phyloP scores from a whole-genome alignment of 805 yeast genomes.

The Sugiyamaella lignohabitans region DNA sequence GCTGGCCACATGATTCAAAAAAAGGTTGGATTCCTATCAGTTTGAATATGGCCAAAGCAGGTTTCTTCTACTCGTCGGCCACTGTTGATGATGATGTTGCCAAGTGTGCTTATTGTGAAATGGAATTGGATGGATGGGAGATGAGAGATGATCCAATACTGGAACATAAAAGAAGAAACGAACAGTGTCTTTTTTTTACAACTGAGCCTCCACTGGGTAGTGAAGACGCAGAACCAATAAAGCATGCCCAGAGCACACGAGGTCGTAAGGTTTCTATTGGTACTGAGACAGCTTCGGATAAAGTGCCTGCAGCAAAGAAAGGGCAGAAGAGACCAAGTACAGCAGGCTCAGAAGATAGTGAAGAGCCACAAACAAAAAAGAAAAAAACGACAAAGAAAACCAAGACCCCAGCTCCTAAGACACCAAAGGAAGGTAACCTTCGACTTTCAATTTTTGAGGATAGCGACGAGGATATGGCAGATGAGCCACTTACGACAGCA shows the following conservation, averaged over 20 bases:
- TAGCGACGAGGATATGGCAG: neutral
- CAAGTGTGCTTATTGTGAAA: constrained; percentile 58
- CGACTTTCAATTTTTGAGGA: neutral
- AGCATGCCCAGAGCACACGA: neutral
- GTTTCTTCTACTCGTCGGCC: constrained; percentile 55
- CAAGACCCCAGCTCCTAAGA: too few species aligned
- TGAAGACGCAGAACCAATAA: neutral
- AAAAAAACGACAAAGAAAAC: neutral
- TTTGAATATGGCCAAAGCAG: constrained; percentile 50
- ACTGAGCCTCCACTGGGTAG: constrained; percentile 10
- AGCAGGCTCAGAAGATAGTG: neutral
- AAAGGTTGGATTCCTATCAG: constrained; percentile 29
- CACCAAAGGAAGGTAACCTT: neutral
- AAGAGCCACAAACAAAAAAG: neutral
- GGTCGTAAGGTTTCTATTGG: neutral
- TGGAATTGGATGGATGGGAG: constrained; percentile 68
- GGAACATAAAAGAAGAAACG: constrained; percentile 47
- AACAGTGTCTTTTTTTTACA: constrained; percentile 38
- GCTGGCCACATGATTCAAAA: constrained; percentile 43
- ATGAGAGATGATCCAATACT: constrained; percentile 52
- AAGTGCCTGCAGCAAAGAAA: neutral
- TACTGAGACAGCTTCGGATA: neutral
- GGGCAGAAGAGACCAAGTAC: neutral
- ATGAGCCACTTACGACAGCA: too few species aligned
- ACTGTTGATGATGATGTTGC: constrained; percentile 47